Conservation (phyloP, 345 rosid species). For the Aegle marmelos region DNA sequence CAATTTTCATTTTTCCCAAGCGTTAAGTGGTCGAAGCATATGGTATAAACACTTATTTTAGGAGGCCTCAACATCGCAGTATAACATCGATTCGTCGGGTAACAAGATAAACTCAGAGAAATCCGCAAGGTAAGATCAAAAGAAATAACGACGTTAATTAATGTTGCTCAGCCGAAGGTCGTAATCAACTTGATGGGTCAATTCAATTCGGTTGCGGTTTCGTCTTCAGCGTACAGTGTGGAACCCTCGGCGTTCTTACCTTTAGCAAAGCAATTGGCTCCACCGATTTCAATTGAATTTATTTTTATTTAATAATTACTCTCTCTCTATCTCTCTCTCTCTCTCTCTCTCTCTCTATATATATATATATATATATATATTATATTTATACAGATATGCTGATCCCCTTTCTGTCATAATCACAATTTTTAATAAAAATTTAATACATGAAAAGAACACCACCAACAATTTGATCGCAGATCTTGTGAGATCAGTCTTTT, state of each 20-base stretch:
- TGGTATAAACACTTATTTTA: too few species aligned
- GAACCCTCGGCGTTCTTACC: not conserved
- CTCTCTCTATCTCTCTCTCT: not conserved
- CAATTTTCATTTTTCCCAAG: too few species aligned
- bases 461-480: not conserved
- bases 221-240: slow-evolving; percentile 20
- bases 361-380: not conserved
- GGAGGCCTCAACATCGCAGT: too few species aligned
- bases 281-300: slow-evolving; percentile 9
- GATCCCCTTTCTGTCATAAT: not conserved
- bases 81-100: too few species aligned
- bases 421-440: not conserved
- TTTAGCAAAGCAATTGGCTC: not conserved
- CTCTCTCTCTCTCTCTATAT: too few species aligned
- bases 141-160: not conserved
- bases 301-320: not conserved
- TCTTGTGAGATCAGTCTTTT: not conserved
- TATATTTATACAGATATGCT: too few species aligned
- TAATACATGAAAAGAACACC: not conserved
- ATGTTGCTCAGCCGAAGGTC: not conserved
- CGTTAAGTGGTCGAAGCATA: too few species aligned
- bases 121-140: too few species aligned
- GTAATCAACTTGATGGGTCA: slow-evolving; percentile 7
- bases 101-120: too few species aligned
- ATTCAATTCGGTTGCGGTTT: slow-evolving; percentile 24